Evolutionary conservation across 345 rosid species (phyloP), one percentile per base, ranked within the genome.

Genomic region (Melastoma malabathricum): DNA sequence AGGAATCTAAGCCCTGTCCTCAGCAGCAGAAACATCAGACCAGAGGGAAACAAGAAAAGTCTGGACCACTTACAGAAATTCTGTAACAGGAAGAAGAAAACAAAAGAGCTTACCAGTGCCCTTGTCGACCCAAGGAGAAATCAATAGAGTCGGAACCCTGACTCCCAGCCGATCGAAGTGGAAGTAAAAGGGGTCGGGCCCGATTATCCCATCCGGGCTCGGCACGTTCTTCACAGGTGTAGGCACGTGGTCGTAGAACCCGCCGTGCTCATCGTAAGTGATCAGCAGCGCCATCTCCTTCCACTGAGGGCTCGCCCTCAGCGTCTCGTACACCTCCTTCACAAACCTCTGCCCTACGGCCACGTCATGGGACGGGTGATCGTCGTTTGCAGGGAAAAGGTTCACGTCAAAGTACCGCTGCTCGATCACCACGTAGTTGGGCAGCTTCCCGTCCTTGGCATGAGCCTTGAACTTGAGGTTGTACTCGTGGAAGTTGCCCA

Each of bases 231-330:
- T 50, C 14, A 81, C 82, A 3, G 98, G 98, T 1, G 97, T 84
- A 0, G 98, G 94, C 48, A 88, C 97, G 55, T 92, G 98, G 52
- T 92, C 98, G n/a, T 79, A 92, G 56, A 92, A 87, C 39, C 98
- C 98, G 2, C 98, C 98, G 13, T 87, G 98, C 54, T 92, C 97
- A 22, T 92, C 98, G 44, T 92, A 92, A 2, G 98, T 92, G 7
- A 92, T 84, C 69, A 87, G 23, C 62, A 92, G 25, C 15, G 97
- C 98, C 88, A 72, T 80, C 68, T 92, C 98, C 2, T 88, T 69
- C 97, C 98, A 92, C 83, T 92, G 98, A 9, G 98, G 97, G 49
- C 98, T 92, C 2, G 74, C 72, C 68, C 98, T 64, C 56, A 92
- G 63, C 45, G 71, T 87, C 77, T 92, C 97, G 56, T 92, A 92